phyloP scores from a whole-genome alignment of 1,139 yeast species.

The Saccharomyces hybrid region DNA sequence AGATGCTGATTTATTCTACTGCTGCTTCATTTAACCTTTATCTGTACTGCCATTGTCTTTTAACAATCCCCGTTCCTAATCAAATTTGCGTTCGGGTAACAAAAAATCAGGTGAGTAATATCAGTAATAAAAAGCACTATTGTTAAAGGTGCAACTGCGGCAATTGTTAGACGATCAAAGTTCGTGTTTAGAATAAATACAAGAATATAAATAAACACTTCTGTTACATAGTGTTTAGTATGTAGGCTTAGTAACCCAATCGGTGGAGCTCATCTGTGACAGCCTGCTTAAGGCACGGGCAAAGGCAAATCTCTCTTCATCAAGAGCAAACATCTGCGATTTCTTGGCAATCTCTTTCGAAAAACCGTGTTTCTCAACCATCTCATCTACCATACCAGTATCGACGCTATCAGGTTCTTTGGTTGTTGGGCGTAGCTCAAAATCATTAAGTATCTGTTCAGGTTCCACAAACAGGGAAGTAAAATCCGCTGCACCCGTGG shows the following conservation, averaged over 20 bases:
- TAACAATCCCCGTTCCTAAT: background rate
- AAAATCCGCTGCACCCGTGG: slow-evolving; percentile 81
- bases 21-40: background rate
- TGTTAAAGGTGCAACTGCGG: background rate
- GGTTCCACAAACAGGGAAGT: slow-evolving; percentile 81
- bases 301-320: slow-evolving; percentile 93
- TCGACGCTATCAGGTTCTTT: slow-evolving; percentile 8
- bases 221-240: background rate
- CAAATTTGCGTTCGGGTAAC: background rate
- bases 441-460: slow-evolving; percentile 54
- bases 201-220: background rate
- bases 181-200: background rate
- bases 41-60: slow-evolving; percentile 1
- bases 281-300: slow-evolving; percentile 88
- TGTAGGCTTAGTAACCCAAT: slow-evolving; percentile 55
- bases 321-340: slow-evolving; percentile 75
- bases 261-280: slow-evolving; percentile 88
- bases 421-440: slow-evolving; percentile 34
- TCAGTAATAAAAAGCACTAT: background rate
- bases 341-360: slow-evolving; percentile 67
- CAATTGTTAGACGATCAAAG: background rate
- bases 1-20: background rate
- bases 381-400: slow-evolving; percentile 43
- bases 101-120: background rate
- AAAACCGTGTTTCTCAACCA: slow-evolving; percentile 65